These are phyloP conservation scores for Suzukiozyma palmioleophila DNA, from an alignment of 1,139 yeast genomes.

Conservation along the genomic window DNA sequence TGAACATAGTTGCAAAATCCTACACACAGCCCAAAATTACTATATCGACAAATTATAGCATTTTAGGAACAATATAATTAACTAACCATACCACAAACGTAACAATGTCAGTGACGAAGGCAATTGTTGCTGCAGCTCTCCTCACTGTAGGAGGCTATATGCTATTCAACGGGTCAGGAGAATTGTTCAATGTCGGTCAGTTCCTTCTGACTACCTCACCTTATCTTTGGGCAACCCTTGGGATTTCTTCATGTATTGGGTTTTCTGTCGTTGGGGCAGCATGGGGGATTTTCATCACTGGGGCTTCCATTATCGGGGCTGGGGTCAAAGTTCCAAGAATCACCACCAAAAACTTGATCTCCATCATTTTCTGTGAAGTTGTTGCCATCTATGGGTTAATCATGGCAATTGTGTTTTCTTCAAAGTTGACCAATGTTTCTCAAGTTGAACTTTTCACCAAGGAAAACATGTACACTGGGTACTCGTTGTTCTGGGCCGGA, in stretches of 20 bases:
- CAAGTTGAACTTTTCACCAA: conserved; percentile 61
- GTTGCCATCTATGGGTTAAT: conserved; percentile 98
- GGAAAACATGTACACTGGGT: conserved; percentile 89
- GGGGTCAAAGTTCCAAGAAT: conserved; percentile 97
- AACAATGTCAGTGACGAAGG: conserved; percentile 1
- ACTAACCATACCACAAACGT: no score
- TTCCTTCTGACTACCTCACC: conserved; percentile 87
- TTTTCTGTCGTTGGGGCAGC: conserved; percentile 97
- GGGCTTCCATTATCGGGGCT: conserved; percentile 92
- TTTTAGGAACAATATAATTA: no score
- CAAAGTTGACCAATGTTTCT: conserved; percentile 77
- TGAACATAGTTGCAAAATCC: no score
- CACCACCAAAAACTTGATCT: conserved; percentile 92
- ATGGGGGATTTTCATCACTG: conserved; percentile 98
- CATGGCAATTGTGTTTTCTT: conserved; percentile 95
- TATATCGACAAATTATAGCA: no score
- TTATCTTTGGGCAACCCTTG: conserved; percentile 93
- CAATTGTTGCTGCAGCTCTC: conserved; percentile 25
- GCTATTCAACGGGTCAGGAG: conserved; percentile 90
- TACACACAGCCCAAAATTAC: no score
- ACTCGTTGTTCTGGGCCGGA: conserved; percentile 97
- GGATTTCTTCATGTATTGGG: conserved; percentile 91
- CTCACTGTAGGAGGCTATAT: conserved; percentile 54
- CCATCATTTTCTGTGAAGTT: conserved; percentile 98
- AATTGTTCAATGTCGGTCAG: conserved; percentile 83